Base-by-base conservation (phyloP, 2,329 filamentous ascomycete genomes). In the Macroventuria anomochaeta region DNA sequence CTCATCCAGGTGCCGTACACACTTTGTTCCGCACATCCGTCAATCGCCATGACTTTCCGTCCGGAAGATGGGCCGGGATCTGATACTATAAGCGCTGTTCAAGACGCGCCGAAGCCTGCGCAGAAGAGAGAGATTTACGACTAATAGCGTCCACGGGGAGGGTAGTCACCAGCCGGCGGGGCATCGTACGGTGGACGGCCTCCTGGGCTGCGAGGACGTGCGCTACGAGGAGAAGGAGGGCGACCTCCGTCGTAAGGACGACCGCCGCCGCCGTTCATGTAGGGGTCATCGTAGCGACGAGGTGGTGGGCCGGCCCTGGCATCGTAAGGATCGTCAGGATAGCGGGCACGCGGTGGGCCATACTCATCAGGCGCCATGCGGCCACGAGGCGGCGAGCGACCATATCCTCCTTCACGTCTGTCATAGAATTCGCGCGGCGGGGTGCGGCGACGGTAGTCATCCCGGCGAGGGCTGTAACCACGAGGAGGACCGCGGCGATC, bases 361-460 rank as follows among this genome's bases (percentile, higher is more conserved):
- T 81, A 80, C 64, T 96, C 95, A 69, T 96, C 92, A 37, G 89
- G 87, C 18, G 80, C 81, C 61, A 83, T 82, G 60, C 88, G 88
- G 62, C 89, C 88, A 57, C 91, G 91, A 51, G 90, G 78, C 58
- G 79, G 79, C 55, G 77, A 77, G 54, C 78, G 91, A 53, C 91
- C 88, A 63, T 74, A 74, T 53, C 71, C 66, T 55, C 69, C 66
- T 65, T 89, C 86, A 63, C 82, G 81, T 70, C 89, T 86, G 60
- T 93, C 90, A 76, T 97, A 96, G 77, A 96, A 96, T 56, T 93
- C 89, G 64, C 91, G 88, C 55, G 89, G 83, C 49, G 84, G 88
- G 52, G 84, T 82, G 69, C 91, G 93, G 67, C 93, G 88, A 70
- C 96, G 91, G 72, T 93, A 92, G 76, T 96, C 96, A 61, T 89